Evolutionary conservation across 257 asterid genomes (phyloP).

Genomic region (Lantana camara): DNA sequence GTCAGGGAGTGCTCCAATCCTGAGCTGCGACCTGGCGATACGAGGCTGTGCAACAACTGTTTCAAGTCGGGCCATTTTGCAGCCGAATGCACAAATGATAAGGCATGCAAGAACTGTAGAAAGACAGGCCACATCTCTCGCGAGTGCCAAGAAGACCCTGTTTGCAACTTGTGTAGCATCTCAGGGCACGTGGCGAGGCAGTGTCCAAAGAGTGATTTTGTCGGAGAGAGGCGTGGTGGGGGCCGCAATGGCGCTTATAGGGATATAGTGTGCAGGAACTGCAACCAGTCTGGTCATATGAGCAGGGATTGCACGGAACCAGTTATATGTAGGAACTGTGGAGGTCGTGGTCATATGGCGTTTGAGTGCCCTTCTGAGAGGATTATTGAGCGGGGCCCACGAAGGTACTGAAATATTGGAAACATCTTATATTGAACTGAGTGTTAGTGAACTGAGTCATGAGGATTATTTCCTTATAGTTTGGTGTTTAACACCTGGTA

Average conservation of each 20-base stretch:
- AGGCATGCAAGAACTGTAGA: conserved; percentile 67
- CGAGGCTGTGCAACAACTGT: conserved; percentile 54
- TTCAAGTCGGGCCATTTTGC: conserved; percentile 50
- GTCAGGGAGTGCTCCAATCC: conserved; percentile 47
- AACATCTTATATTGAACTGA: too few species aligned
- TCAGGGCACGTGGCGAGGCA: conserved; percentile 54
- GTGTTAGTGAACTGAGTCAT: too few species aligned
- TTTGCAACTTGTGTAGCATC: conserved; percentile 58
- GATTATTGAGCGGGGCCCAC: conserved; percentile 42
- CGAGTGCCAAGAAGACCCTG: conserved; percentile 61
- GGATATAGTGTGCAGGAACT: conserved; percentile 48
- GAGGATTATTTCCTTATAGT: too few species aligned
- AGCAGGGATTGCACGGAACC: conserved; percentile 50
- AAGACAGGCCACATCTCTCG: conserved; percentile 64
- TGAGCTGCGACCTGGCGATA: conserved; percentile 47
- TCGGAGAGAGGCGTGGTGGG: conserved; percentile 46
- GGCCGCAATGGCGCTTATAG: conserved; percentile 37
- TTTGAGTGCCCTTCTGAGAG: conserved; percentile 57
- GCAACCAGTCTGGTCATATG: conserved; percentile 59
- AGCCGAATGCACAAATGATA: conserved; percentile 54
- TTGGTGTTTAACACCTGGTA: neutral
- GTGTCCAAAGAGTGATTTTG: conserved; percentile 39
- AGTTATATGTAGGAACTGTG: conserved; percentile 51
- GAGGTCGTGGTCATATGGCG: conserved; percentile 57
- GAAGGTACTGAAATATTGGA: conserved; percentile 36